These are phyloP conservation scores for Madurella fahalii DNA, from an alignment of 2,329 filamentous ascomycete species.

Conservation along the genomic window DNA sequence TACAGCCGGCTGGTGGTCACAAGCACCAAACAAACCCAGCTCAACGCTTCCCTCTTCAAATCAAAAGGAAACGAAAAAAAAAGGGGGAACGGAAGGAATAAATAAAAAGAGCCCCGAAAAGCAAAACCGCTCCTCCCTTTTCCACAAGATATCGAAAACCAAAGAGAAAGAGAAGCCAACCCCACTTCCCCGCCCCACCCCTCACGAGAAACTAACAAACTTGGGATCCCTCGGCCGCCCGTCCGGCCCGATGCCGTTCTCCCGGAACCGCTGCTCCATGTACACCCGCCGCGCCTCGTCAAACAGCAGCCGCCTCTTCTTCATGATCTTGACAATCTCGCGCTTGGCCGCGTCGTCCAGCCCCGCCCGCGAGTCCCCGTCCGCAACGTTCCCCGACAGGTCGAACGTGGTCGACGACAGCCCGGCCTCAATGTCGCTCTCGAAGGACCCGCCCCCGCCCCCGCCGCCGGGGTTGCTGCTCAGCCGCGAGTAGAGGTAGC, in stretches of 20 bases:
- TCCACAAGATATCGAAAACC: too few relatives aligned
- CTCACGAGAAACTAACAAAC: constrained; percentile 84
- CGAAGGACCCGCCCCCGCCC: constrained; percentile 67
- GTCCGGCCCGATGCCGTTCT: constrained; percentile 83
- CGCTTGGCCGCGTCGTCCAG: constrained; percentile 76
- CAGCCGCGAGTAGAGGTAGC: constrained; percentile 72
- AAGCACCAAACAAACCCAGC: too few relatives aligned
- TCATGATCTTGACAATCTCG: constrained; percentile 89
- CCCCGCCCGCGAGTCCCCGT: constrained; percentile 73
- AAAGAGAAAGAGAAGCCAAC: too few relatives aligned
- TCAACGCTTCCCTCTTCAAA: too few relatives aligned
- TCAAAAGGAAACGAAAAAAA: too few relatives aligned
- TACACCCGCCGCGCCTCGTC: constrained; percentile 86
- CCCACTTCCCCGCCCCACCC: too few relatives aligned
- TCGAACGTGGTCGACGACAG: constrained; percentile 81
- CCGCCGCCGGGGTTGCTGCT: constrained; percentile 58
- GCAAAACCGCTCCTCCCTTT: neutral
- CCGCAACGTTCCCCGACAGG: constrained; percentile 72
- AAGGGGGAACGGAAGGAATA: too few relatives aligned
- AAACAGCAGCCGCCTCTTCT: constrained; percentile 73
- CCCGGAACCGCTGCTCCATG: constrained; percentile 80
- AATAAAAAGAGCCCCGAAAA: neutral
- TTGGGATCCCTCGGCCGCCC: constrained; percentile 87
- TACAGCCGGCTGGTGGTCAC: neutral
- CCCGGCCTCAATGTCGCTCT: constrained; percentile 81